Evolutionary conservation across 768 basidiomycete species (phyloP), one percentile per base, ranked within the genome.

Genomic region (Russula foetens): DNA sequence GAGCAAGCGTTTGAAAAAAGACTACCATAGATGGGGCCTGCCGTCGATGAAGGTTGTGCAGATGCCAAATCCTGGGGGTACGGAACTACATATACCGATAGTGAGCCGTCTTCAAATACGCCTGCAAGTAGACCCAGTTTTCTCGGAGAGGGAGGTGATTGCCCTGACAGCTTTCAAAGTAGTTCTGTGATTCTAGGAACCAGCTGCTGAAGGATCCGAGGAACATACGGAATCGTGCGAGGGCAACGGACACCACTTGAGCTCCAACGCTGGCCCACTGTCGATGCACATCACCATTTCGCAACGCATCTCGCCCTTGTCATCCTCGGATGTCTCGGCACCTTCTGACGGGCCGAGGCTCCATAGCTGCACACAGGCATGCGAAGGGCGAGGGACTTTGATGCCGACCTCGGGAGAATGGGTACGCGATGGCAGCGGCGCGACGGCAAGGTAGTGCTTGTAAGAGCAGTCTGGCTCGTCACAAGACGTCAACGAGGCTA

Each of bases 181-280:
- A 2, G 21, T 17, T 23, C 28, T 28, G 5, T 53, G 11, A 60
- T 24, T 15, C 35, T 21, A 29, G 9, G 23, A 53, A 58, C 33
- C 45, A 21, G 21, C 29, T 33, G 38, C 19, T 38, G 26, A 41
- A 17, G 33, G 21, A 47, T 29, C 45, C 1, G 19, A 17, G 47
- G 58, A 60, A 73, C 77, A 59, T 50, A 80, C 77, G 15, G 70
- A 49, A 58, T 92, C 91, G 66, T 91, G 82, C 19, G 88, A 84
- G 0, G 94, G 93, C 29, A 93, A 70, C 3, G 96, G 96, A 71
- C 95, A 95, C 95, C 96, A 98, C 72, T 88, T 92, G 15, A 95
- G 69, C 52, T 90, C 87, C 65, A 84, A 81, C 2, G 85, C 88
- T 4, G 88, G 81, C 0, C 95, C 93, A 21, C 78, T 77, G n/a